A percentile compares a stretch with the other conserved stretches of the same genome.
Evolutionary conservation across 2,329 filamentous ascomycete genomes (phyloP).

Genomic region (Paramyrothecium roridum): DNA sequence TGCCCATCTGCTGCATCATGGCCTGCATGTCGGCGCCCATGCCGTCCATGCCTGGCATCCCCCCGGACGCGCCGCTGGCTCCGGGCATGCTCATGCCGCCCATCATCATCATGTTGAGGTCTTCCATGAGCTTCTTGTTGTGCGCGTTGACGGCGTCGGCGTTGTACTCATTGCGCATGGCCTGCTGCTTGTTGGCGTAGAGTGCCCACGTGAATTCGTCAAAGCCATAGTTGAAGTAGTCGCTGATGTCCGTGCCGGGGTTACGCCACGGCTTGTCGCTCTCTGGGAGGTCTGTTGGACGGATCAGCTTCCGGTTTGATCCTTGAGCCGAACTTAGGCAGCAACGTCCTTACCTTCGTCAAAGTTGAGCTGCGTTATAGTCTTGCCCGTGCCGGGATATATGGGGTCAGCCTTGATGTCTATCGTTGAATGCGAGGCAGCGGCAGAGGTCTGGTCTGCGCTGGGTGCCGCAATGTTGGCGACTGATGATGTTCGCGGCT

Average conservation of each 20-base stretch:
- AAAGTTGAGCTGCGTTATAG: slow-evolving; percentile 73
- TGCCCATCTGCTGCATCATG: slow-evolving; percentile 70
- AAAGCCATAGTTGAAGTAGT: slow-evolving; percentile 99
- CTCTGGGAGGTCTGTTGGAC: slow-evolving; percentile 58
- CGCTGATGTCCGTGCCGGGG: slow-evolving; percentile 88
- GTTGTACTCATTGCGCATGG: slow-evolving; percentile 71
- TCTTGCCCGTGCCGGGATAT: slow-evolving; percentile 76
- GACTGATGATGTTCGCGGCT: slow-evolving; percentile 24
- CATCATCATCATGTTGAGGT: slow-evolving; percentile 70
- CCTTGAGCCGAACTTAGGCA: neutral
- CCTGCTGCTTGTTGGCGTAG: slow-evolving; percentile 86
- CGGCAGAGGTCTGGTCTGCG: slow-evolving; percentile 54
- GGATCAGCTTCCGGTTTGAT: neutral
- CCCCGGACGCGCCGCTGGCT: slow-evolving; percentile 26
- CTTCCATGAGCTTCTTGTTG: slow-evolving; percentile 77
- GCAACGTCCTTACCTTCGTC: slow-evolving; percentile 52
- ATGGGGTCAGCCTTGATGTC: slow-evolving; percentile 81
- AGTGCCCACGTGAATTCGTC: slow-evolving; percentile 98
- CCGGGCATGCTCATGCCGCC: slow-evolving; percentile 43
- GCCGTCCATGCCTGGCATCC: slow-evolving; percentile 58
- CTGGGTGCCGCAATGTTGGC: slow-evolving; percentile 34
- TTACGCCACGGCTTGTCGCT: slow-evolving; percentile 94
- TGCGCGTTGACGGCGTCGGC: slow-evolving; percentile 60
- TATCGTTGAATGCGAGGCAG: slow-evolving; percentile 77
- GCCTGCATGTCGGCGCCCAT: slow-evolving; percentile 64